Base-by-base conservation (phyloP, 2,329 filamentous ascomycete species). In the Fusarium musae region DNA sequence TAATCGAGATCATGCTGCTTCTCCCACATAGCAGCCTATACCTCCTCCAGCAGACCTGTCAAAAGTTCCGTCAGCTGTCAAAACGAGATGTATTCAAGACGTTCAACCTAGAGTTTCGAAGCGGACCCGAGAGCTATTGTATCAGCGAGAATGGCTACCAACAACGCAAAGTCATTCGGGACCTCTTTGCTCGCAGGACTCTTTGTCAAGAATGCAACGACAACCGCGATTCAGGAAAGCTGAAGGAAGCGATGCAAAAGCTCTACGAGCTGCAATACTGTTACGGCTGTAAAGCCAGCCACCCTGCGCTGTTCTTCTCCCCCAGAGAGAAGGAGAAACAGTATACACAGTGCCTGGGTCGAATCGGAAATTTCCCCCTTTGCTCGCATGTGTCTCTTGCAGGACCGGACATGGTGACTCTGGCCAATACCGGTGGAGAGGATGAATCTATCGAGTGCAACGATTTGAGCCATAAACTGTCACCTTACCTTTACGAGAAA, bases 291-390 rank as follows among this genome's bases (percentile, higher is more conserved):
- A 39, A 30, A 19, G 2, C 32, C 13, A 9, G 16, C 2, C 68
- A 70, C 9, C 59, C 56, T 4, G 39, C 40, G 9, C 54, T 70
- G 32, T 66, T 69, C 30, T 70, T 70, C 9, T 36, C 56, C 3
- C 67, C 40, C 5, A n/a, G n/a, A 1, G 57, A 42, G 17, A 34
- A 39, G 3, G 37, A 6, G 34, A 34, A 65, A 30, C 37, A 58
- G 2, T 50, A 56, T 15, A 28, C 30, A 2, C 30, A 39, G 17
- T 70, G 65, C 30, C 19, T 70, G 34, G 68, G 68, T 11, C 50
- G 43, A 19, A 42, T 40, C 8, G 60, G 65, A 13, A 8, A 16
- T 11, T 49, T 61, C 15, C 17, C 21, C 6, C 23, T 70, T 3
- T 70, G 56, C 26, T 53, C 60, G 11, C 68, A 69, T 21, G 4